Base-by-base conservation (phyloP, 2,329 filamentous ascomycete species). In the Fusarium foetens region DNA sequence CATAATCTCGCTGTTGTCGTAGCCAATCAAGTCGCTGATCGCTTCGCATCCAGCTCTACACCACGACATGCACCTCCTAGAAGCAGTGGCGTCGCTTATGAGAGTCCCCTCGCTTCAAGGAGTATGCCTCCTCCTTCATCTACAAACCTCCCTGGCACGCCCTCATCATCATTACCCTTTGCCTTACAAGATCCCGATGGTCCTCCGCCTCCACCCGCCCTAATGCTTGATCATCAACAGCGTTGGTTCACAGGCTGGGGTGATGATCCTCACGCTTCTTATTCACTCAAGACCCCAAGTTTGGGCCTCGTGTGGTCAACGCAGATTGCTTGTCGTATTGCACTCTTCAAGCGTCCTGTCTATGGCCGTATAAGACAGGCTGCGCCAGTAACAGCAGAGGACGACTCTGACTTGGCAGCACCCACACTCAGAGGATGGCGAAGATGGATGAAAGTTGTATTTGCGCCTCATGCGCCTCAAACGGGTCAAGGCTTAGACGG, bases 221-320 rank as follows among this genome's bases (percentile, higher is more conserved):
- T 98, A 41, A 88, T 89, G 36, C 88, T 98, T 13, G 92, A 97
- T 75, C 93, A 98, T 81, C 95, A 98, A 81, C 94, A 98, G 80
- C 89, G 93, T 46, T 98, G 95, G 89, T 97, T 98, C 82, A 97
- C 95, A 8, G 95, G 96, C 71, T 98, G 96, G 95, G 94, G 95
- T 27, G 93, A 97, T 80, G 86, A 90, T 62, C 83, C 86, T 21
- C 76, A 81, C 31, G 80, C 83, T 25, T 77, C 82, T 17, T 80
- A 84, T 53, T 76, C 81, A 13, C 82, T 92, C 61, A 98, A 98
- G 82, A 97, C 93, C 0, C 95, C 95, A 0, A 93, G 93, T 11
- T 83, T 98, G 29, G 95, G 95, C 1, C 86, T 97, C 12, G 92
- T 97, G 16, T 98, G 95, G 95, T 91, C 94, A 6, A 95, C 94